Conservation (phyloP, 805 yeast genomes). For the Yamadazyma kitorensis region DNA sequence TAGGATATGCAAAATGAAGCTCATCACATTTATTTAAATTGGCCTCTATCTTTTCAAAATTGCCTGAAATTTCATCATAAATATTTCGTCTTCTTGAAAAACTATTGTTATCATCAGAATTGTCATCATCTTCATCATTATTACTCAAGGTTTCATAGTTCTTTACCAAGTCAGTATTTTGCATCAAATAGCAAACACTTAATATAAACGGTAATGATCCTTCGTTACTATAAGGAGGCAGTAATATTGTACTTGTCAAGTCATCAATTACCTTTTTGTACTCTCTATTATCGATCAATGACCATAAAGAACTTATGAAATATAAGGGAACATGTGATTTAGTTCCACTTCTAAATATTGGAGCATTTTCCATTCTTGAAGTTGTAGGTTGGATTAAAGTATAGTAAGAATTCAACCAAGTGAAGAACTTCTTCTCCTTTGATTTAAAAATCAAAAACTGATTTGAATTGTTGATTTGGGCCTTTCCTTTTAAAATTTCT, state of each 20-base stretch:
- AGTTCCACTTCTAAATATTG: constrained; percentile 40
- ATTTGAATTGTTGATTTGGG: background rate
- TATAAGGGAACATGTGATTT: constrained; percentile 40
- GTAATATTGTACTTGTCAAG: constrained; percentile 35
- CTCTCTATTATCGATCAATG: constrained; percentile 33
- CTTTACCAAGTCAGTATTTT: constrained; percentile 19
- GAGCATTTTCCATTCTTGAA: constrained; percentile 26
- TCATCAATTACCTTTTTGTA: constrained; percentile 31
- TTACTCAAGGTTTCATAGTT: constrained; percentile 7
- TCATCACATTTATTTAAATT: constrained; percentile 21
- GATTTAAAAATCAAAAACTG: constrained; percentile 2
- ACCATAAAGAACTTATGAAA: constrained; percentile 42
- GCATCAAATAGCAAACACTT: constrained; percentile 27
- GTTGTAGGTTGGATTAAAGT: constrained; percentile 12
- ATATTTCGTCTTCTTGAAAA: constrained; percentile 8
- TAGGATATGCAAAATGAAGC: constrained; percentile 24
- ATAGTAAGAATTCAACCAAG: constrained; percentile 33
- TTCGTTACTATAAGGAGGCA: constrained; percentile 42
- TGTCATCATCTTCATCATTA: constrained; percentile 3
- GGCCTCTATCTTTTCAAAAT: constrained; percentile 12
- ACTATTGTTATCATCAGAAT: constrained; percentile 4
- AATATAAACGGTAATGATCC: constrained; percentile 38
- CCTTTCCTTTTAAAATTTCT: constrained; percentile 42
- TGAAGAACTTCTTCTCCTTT: constrained; percentile 28
- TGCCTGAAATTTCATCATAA: constrained; percentile 8